These are phyloP conservation scores for Anisodus tanguticus DNA, from an alignment of 257 asterid genomes.

Conservation along the genomic window DNA sequence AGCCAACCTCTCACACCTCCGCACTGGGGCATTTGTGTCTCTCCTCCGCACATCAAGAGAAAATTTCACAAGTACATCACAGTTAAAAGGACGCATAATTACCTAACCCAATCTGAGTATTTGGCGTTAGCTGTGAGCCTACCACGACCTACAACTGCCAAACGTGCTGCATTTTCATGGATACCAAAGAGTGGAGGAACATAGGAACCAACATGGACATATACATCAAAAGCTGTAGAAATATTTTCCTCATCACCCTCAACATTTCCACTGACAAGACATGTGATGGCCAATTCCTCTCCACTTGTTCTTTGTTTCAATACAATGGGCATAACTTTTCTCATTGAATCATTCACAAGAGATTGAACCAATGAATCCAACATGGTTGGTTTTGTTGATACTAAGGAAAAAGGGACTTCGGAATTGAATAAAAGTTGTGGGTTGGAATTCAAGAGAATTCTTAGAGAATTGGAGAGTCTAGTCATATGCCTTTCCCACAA, in stretches of 20 bases:
- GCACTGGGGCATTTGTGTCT: too few relatives aligned
- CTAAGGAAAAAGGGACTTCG: slow-evolving; percentile 33
- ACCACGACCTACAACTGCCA: slow-evolving; percentile 85
- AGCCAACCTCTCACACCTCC: too few relatives aligned
- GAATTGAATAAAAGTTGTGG: slow-evolving; percentile 58
- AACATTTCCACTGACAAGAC: slow-evolving; percentile 71
- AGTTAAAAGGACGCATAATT: slow-evolving; percentile 27
- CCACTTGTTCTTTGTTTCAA: slow-evolving; percentile 51
- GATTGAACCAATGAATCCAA: slow-evolving; percentile 65
- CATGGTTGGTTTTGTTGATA: slow-evolving; percentile 36
- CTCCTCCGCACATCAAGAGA: not conserved
- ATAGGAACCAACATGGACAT: slow-evolving; percentile 70
- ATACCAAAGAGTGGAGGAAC: slow-evolving; percentile 67
- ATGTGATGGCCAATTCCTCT: slow-evolving; percentile 73
- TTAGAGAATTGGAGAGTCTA: slow-evolving; percentile 73
- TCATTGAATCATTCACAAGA: slow-evolving; percentile 69
- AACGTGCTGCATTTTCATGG: slow-evolving; percentile 56
- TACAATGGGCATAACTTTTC: slow-evolving; percentile 57
- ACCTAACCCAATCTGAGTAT: slow-evolving; percentile 94
- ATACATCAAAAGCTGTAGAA: slow-evolving; percentile 62
- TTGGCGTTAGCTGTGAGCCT: slow-evolving; percentile 83
- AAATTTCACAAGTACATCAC: slow-evolving; percentile 6
- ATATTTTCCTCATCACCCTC: slow-evolving; percentile 53
- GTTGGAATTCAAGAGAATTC: slow-evolving; percentile 49
- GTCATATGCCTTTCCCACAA: slow-evolving; percentile 82